Conservation (phyloP, 352 stramenopile genomes). For the Elongisporangium prolatum region DNA sequence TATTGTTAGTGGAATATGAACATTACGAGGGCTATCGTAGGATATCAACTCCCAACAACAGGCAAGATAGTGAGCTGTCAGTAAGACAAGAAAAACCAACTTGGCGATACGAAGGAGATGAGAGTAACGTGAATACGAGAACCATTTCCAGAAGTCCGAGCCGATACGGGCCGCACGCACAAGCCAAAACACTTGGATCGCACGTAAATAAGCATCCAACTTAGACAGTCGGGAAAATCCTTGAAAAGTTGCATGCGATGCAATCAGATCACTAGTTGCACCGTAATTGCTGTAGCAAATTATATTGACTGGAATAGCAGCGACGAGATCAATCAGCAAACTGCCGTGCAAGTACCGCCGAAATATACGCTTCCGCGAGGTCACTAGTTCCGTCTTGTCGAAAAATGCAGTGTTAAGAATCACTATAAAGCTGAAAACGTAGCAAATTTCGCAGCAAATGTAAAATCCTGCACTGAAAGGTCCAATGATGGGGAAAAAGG, state of each 20-base stretch:
- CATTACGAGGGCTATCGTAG: neutral
- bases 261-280: neutral
- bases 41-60: constrained; percentile 44
- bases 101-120: constrained; percentile 33
- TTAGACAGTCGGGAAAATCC: neutral
- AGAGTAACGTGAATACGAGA: constrained; percentile 36
- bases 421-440: neutral
- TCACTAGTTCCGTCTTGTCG: neutral
- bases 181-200: constrained; percentile 21
- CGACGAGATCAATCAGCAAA: neutral
- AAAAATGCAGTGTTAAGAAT: neutral
- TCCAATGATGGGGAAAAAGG: neutral
- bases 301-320: neutral
- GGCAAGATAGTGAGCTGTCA: constrained; percentile 42
- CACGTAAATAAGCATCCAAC: neutral
- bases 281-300: neutral
- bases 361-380: neutral
- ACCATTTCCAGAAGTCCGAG: constrained; percentile 23
- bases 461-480: neutral
- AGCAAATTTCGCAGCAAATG: neutral
- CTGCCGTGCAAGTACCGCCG: neutral
- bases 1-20: neutral
- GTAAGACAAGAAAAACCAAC: constrained; percentile 30
- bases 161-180: constrained; percentile 2
- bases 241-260: neutral